Evolutionary conservation across 2,329 filamentous ascomycete genomes (phyloP), one percentile per base, ranked within the genome.

Genomic region (Hypoxylon sp.): DNA sequence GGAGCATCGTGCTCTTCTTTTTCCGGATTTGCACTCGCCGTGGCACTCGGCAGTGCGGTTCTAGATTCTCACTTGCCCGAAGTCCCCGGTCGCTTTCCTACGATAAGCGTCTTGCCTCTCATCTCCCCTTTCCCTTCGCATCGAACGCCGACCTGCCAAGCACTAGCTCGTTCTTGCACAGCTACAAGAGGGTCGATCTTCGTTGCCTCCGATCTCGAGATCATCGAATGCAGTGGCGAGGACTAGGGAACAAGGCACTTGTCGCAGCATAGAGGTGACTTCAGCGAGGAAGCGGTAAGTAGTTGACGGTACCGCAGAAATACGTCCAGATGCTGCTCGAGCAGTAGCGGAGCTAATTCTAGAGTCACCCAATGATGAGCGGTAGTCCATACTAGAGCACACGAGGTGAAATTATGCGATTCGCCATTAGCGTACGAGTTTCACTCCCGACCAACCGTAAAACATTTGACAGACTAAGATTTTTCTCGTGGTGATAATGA

Each of bases 41-140:
- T 59, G 60, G 32, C 55, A 65, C 43, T 68, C 63, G 65, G 69
- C 56, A 70, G 62, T 70, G 32, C 61, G 28, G 55, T 67, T 69
- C 64, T 68, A 65, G 71, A 60, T 69, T 60, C 53, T 68, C 60
- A 64, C 63, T 71, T 68, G 71, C 65, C 60, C 64, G 63, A 14
- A 45, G 41, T 3, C 58, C 69, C 63, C 43, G 34, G 60, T 63
- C 60, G 57, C 32, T 23, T 48, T 49, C 58, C 53, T 58, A 60
- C 57, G 68, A 68, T 69, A 60, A 50, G 51, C 41, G 45, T 61
- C 61, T 32, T 48, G 55, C 61, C 43, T 56, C 57, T 62, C 51
- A 48, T 63, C 45, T 38, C 48, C 59, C 43, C 49, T 55, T 71
- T 63, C 69, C 69, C 69, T 58, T 68, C 66, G 63, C 43, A 45